Evolutionary conservation across 768 basidiomycete genomes (phyloP).

Genomic region (Hypholoma sublateritium): DNA sequence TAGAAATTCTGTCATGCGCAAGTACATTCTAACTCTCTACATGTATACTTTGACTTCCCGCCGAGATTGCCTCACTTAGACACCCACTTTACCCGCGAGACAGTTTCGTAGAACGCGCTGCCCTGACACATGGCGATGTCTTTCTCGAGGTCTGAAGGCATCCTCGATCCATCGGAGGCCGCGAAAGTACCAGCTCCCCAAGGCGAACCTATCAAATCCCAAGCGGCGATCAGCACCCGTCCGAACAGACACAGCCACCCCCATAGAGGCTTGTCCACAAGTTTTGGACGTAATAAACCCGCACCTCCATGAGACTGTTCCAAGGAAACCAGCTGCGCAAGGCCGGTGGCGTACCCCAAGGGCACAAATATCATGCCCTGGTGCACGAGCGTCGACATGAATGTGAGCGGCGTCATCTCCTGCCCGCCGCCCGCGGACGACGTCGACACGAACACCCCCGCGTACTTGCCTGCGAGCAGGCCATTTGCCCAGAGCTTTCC

Average conservation of each 20-base stretch:
- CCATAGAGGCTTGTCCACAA: too few relatives aligned
- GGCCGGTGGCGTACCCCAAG: conserved; percentile 60
- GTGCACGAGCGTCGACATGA: conserved; percentile 62
- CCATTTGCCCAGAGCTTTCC: conserved; percentile 64
- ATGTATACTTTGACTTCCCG: neutral
- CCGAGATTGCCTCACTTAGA: neutral
- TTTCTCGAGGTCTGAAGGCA: conserved; percentile 49
- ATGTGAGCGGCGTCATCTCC: conserved; percentile 52
- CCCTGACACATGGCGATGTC: conserved; percentile 55
- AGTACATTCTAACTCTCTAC: neutral
- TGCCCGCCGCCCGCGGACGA: conserved; percentile 82
- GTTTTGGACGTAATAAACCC: too few relatives aligned
- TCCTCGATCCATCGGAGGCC: conserved; percentile 42
- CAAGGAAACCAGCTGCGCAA: conserved; percentile 38
- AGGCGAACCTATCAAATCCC: conserved; percentile 30
- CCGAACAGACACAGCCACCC: conserved; percentile 17
- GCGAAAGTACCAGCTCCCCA: conserved; percentile 76
- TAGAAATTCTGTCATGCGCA: neutral
- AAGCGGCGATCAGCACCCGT: neutral
- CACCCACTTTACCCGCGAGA: conserved; percentile 33
- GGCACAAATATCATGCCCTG: conserved; percentile 77
- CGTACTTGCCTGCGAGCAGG: conserved; percentile 72
- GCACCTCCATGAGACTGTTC: conserved; percentile 61
- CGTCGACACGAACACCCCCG: conserved; percentile 71
- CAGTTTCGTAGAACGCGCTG: conserved; percentile 44